Percentiles rank a stretch among this genome's conserved stretches.
Evolutionary conservation across 257 asterid genomes (phyloP).

Genomic region (Salvia rosmarinus): DNA sequence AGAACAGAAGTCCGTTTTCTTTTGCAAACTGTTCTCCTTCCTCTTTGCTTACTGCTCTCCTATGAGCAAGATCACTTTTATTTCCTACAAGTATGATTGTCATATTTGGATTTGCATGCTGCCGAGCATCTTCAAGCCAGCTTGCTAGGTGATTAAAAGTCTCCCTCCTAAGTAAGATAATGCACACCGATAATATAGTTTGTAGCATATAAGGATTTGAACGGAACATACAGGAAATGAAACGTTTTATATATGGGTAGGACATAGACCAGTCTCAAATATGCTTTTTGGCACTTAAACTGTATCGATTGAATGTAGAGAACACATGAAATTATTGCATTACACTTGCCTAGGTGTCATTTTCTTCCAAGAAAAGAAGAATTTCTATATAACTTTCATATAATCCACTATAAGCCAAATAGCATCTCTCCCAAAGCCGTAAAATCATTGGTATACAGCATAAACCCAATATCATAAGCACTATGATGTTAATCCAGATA

Average conservation of each 20-base stretch:
- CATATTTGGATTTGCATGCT: constrained; percentile 85
- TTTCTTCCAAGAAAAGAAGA: background rate
- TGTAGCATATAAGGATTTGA: constrained; percentile 7
- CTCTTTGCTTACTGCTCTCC: constrained; percentile 82
- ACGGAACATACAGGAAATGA: background rate
- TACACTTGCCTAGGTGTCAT: background rate
- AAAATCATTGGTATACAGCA: background rate
- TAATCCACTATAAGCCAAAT: background rate
- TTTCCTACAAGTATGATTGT: constrained; percentile 75
- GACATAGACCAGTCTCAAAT: background rate
- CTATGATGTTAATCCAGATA: background rate
- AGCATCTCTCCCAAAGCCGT: background rate
- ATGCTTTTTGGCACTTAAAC: too few species aligned
- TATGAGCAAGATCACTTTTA: constrained; percentile 73
- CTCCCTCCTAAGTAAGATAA: constrained; percentile 47
- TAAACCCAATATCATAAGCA: background rate
- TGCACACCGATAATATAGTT: background rate
- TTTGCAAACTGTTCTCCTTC: constrained; percentile 90
- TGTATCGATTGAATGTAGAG: background rate
- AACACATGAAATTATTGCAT: background rate
- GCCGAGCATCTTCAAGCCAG: constrained; percentile 88
- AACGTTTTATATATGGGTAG: too few species aligned
- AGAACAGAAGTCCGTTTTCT: constrained; percentile 71
- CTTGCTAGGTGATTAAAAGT: constrained; percentile 80
- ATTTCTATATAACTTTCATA: background rate